Conservation (phyloP, 495 filamentous ascomycete genomes). For the Aspergillus sclerotioniger region DNA sequence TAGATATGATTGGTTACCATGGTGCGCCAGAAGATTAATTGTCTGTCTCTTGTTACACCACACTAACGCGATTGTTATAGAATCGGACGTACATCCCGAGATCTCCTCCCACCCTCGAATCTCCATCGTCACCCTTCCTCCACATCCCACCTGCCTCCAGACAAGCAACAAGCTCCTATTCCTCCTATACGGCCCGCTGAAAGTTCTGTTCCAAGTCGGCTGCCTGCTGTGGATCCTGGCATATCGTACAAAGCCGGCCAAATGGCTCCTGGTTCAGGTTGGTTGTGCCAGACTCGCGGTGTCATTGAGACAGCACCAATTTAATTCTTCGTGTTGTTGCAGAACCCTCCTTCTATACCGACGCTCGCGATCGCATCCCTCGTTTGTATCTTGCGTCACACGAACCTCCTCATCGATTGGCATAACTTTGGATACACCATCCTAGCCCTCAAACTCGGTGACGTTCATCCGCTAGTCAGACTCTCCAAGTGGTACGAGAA, state of each 20-base stretch:
- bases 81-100: constrained; percentile 73
- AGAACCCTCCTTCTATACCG: constrained; percentile 96
- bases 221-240: constrained; percentile 67
- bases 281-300: constrained; percentile 4
- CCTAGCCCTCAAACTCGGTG: constrained; percentile 64
- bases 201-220: constrained; percentile 78
- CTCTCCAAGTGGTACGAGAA: constrained; percentile 76
- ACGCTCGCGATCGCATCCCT: constrained; percentile 73
- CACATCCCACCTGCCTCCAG: constrained; percentile 59
- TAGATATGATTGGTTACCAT: constrained; percentile 84
- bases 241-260: constrained; percentile 67
- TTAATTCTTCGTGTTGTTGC: constrained; percentile 19
- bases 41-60: constrained; percentile 1
- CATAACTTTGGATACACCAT: constrained; percentile 99
- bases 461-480: constrained; percentile 69
- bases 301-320: not conserved
- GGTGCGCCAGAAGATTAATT: constrained; percentile 46
- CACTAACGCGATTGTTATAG: constrained; percentile 40
- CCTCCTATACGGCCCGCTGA: constrained; percentile 74
- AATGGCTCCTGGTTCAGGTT: constrained; percentile 81
- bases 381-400: constrained; percentile 74
- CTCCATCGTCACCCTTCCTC: constrained; percentile 61
- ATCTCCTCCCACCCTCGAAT: constrained; percentile 63
- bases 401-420: constrained; percentile 89
- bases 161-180: constrained; percentile 76